A percentile compares a stretch with the other conserved stretches of the same genome.
These are phyloP conservation scores for Neocucurbitaria cava DNA, from an alignment of 2,329 filamentous ascomycete species.

Conservation along the genomic window DNA sequence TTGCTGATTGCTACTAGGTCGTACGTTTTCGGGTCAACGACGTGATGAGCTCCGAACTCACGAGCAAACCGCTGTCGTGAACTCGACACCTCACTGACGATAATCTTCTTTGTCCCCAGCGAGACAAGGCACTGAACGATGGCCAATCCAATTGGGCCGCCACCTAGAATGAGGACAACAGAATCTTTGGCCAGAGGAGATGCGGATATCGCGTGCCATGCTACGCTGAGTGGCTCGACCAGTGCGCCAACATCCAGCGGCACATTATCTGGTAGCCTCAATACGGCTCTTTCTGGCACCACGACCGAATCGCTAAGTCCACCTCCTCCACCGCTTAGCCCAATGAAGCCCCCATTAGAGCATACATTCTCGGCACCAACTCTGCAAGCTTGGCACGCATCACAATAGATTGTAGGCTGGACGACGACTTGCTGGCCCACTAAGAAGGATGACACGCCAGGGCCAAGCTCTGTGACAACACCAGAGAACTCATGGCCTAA, in stretches of 20 bases:
- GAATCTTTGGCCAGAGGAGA: conserved; percentile 56
- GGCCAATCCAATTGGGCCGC: conserved; percentile 68
- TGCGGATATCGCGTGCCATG: conserved; percentile 67
- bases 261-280: conserved; percentile 60
- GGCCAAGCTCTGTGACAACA: conserved; percentile 64
- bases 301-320: conserved; percentile 64
- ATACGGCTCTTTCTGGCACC: conserved; percentile 57
- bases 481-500: conserved; percentile 72
- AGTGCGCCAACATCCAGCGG: conserved; percentile 63
- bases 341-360: conserved; percentile 62
- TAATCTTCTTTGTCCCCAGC: conserved; percentile 61
- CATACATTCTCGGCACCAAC: conserved; percentile 65
- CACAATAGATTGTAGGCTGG: conserved; percentile 66
- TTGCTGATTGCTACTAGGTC: conserved; percentile 56
- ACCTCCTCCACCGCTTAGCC: conserved; percentile 59
- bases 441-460: conserved; percentile 55
- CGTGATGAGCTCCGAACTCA: conserved; percentile 62
- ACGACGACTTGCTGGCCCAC: conserved; percentile 65
- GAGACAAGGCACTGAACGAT: conserved; percentile 66
- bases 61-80: conserved; percentile 60
- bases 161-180: conserved; percentile 64
- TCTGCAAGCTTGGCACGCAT: conserved; percentile 62
- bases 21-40: conserved; percentile 61
- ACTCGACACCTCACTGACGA: conserved; percentile 63
- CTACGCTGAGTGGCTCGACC: conserved; percentile 68